These are phyloP conservation scores for Gastrolobium bilobum DNA, from an alignment of 306 rosid species.

Conservation along the genomic window DNA sequence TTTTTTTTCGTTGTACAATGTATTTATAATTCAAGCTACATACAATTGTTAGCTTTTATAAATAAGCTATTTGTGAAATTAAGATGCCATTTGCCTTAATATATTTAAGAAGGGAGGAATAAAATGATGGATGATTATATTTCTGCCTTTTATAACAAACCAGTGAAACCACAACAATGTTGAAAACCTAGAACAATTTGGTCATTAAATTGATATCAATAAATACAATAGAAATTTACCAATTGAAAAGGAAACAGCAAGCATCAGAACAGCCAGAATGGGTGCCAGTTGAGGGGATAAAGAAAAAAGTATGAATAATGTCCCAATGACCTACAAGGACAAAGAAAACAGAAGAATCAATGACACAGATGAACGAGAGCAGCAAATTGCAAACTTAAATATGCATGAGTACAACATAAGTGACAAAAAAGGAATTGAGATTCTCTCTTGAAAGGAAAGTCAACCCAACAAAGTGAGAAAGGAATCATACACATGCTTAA, in stretches of 20 bases:
- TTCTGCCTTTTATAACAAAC: constrained; percentile 4
- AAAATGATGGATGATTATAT: constrained; percentile 1
- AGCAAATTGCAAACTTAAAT: constrained; percentile 45
- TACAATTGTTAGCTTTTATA: constrained; percentile 24
- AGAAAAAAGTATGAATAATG: constrained; percentile 79
- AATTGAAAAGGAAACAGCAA: constrained; percentile 79
- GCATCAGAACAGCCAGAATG: constrained; percentile 78
- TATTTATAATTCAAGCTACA: constrained; percentile 39
- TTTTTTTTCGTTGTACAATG: neutral
- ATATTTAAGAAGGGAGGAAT: constrained; percentile 20
- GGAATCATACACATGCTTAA: constrained; percentile 59
- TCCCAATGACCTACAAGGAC: constrained; percentile 78
- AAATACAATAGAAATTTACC: constrained; percentile 60
- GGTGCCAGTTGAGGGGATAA: constrained; percentile 97
- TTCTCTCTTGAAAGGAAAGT: constrained; percentile 20
- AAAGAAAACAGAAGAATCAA: constrained; percentile 47
- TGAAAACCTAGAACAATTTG: constrained; percentile 29
- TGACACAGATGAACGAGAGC: constrained; percentile 34
- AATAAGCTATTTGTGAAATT: constrained; percentile 38
- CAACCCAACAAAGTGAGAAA: constrained; percentile 46
- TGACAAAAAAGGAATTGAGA: constrained; percentile 31
- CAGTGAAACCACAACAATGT: neutral
- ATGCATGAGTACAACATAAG: constrained; percentile 19
- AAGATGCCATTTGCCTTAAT: neutral
- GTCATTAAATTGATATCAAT: constrained; percentile 20